Evolutionary conservation across 768 basidiomycete species (phyloP).

Genomic region (Phanerodontia chrysosporium): DNA sequence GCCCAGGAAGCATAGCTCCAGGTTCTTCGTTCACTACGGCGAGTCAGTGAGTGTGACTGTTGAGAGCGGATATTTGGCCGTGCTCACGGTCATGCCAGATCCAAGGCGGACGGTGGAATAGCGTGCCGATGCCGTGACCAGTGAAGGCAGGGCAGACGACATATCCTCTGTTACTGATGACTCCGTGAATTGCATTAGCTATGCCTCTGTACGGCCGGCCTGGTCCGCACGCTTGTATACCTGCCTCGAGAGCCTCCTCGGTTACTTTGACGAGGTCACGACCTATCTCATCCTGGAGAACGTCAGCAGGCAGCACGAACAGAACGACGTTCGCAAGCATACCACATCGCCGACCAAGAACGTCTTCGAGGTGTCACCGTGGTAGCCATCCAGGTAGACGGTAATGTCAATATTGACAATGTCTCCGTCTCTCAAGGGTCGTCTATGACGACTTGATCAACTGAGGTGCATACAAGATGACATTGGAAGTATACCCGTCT

Average conservation of each 20-base stretch:
- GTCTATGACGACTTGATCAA: slow-evolving; percentile 49
- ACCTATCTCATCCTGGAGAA: slow-evolving; percentile 62
- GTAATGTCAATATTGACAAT: slow-evolving; percentile 90
- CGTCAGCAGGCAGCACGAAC: not conserved
- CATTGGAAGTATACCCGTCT: slow-evolving; percentile 53
- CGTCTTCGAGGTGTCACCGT: slow-evolving; percentile 86
- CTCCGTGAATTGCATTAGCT: slow-evolving; percentile 61
- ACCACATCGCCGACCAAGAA: slow-evolving; percentile 82
- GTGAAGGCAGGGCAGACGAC: slow-evolving; percentile 69
- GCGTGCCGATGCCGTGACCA: slow-evolving; percentile 83
- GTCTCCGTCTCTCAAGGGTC: slow-evolving; percentile 76
- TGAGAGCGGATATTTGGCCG: not conserved
- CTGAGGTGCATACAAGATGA: not conserved
- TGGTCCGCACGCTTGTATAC: slow-evolving; percentile 73
- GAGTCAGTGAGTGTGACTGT: not conserved
- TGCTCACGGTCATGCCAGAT: slow-evolving; percentile 70
- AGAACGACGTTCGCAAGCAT: slow-evolving; percentile 17
- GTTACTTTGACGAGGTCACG: slow-evolving; percentile 60
- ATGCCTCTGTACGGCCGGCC: slow-evolving; percentile 66
- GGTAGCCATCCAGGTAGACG: slow-evolving; percentile 76
- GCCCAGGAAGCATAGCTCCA: slow-evolving; percentile 75
- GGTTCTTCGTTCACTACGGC: slow-evolving; percentile 74
- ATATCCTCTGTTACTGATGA: slow-evolving; percentile 42
- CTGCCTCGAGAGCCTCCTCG: slow-evolving; percentile 59
- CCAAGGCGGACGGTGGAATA: slow-evolving; percentile 81